Evolutionary conservation across 352 stramenopile genomes (phyloP), one percentile per base, ranked within the genome.

Genomic region (Globisporangium okanoganense): DNA sequence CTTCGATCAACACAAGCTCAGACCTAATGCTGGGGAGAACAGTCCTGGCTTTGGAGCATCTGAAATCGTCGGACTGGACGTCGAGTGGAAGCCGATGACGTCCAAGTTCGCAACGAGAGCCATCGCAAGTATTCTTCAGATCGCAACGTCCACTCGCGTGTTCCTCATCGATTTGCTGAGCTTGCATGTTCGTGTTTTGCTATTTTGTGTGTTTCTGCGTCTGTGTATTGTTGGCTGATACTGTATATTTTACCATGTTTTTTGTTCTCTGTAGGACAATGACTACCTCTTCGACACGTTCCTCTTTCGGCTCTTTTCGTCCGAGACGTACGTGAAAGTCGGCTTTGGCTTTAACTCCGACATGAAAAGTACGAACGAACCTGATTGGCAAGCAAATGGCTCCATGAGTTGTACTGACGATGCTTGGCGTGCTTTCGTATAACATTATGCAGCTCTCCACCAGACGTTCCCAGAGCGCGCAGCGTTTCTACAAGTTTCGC

Each of bases 271-370:
- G 35, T 36, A 87, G 80, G 57, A 81, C 25, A 78, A 62, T 33
- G 53, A 66, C 7, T 70, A 73, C 22, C 59, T 90, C 13, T 84
- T 90, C 31, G 67, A 87, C 20, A 47, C 20, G 3, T 85, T 88
- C 40, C 52, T 88, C 3, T n/a, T 44, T 5, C 44, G 25, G 0
- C 59, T 90, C 14, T 72, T 90, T 14, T 66, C 56, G 10, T 84
- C 66, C 5, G 29, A 48, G 1, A 16, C 45, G 14, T 64, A 74
- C 43, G 41, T 90, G n/a, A 88, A 88, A 61, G 40, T 88, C 13
- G 78, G 80, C 4, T 90, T 90, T 62, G 75, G 76, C 20, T 90
- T 90, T 53, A 71, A 85, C 22, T 84, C 80, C 1, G 80, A 90
- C 44, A 64, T 90, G 44, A 85, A 79, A 85, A 77, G 80, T 86